Conservation (phyloP, 495 filamentous ascomycete genomes). For the Hyaloscypha finlandica region DNA sequence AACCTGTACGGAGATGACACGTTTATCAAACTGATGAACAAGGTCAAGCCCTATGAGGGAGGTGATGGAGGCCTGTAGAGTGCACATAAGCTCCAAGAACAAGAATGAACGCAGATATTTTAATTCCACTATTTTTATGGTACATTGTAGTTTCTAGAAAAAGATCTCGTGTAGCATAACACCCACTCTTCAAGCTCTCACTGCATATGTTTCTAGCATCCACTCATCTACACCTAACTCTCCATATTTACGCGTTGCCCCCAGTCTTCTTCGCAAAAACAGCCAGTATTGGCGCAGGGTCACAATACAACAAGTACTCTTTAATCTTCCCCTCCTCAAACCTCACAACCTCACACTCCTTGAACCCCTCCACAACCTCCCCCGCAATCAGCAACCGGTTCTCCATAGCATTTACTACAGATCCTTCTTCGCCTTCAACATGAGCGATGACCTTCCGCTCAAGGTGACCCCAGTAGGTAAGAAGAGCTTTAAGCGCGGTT, state of each 20-base stretch:
- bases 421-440: not conserved
- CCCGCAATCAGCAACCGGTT: conserved; percentile 2
- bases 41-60: conserved; percentile 11
- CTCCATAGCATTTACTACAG: not conserved
- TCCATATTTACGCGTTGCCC: too few species aligned
- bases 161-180: too few species aligned
- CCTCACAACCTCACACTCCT: conserved; percentile 6
- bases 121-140: too few species aligned
- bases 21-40: conserved; percentile 18
- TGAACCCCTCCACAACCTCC: conserved; percentile 10
- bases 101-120: not conserved
- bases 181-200: too few species aligned
- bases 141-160: too few species aligned
- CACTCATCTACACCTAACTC: too few species aligned
- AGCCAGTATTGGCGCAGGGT: not conserved
- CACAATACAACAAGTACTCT: not conserved
- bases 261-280: not conserved
- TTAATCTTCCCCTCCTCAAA: conserved; percentile 1
- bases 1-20: conserved; percentile 19
- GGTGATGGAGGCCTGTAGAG: not conserved
- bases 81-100: not conserved
- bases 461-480: not conserved
- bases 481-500: not conserved
- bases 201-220: too few species aligned
- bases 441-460: not conserved